Evolutionary conservation across 208 protist genomes (phyloP).

Genomic region (Trichomonas tenax): DNA sequence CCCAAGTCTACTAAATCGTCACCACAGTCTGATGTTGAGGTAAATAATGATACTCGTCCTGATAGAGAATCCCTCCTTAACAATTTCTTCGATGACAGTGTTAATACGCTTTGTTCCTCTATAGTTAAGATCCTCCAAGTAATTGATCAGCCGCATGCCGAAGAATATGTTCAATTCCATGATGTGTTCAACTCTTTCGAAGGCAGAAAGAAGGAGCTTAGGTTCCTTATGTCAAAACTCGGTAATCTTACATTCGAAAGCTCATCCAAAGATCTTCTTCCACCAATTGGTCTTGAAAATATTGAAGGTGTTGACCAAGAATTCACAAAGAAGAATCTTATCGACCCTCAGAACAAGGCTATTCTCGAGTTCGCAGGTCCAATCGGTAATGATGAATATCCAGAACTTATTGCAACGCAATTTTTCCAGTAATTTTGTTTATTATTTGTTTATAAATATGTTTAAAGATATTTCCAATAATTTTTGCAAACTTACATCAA

Average conservation of each 20-base stretch:
- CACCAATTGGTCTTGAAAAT: background rate
- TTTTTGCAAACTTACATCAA: too few species aligned
- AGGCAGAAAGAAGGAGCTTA: background rate
- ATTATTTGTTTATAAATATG: background rate
- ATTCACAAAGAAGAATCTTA: background rate
- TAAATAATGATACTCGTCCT: background rate
- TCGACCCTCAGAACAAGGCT: background rate
- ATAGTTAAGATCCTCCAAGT: background rate
- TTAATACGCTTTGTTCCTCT: background rate
- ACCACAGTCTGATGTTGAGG: too few species aligned
- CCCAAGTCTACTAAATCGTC: too few species aligned
- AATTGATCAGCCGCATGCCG: background rate
- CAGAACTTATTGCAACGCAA: slow-evolving; percentile 5
- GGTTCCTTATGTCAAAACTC: background rate
- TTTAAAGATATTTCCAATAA: too few species aligned
- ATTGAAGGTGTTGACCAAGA: slow-evolving; percentile 3
- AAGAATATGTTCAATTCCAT: background rate
- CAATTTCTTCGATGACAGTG: slow-evolving; percentile 3
- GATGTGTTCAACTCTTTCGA: background rate
- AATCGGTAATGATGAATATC: background rate
- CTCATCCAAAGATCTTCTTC: background rate
- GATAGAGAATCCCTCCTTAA: background rate
- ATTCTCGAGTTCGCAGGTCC: background rate
- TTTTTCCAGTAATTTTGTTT: background rate
- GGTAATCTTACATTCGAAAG: slow-evolving; percentile 2